Percentiles rank a stretch among this genome's conserved stretches.
Evolutionary conservation across 768 basidiomycete species (phyloP).

Genomic region (Tylopilus subfusipes): DNA sequence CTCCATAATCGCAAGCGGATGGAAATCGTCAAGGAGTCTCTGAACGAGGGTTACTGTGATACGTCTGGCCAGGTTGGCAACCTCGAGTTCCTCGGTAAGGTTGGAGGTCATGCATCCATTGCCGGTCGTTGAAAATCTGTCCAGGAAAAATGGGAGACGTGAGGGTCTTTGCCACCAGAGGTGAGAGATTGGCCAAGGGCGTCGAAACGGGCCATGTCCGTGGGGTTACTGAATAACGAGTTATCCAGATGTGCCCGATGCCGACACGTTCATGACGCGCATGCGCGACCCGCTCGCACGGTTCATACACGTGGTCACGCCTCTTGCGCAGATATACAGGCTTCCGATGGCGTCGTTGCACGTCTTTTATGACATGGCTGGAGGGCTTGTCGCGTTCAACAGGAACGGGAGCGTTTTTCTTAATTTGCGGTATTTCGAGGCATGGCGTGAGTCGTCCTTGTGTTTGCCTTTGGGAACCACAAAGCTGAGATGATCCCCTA

Average conservation of each 20-base stretch:
- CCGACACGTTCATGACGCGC: neutral
- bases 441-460: conserved; percentile 67
- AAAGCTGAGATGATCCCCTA: neutral
- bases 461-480: neutral
- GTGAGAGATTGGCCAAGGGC: neutral
- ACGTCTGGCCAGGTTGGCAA: neutral
- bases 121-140: neutral
- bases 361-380: neutral
- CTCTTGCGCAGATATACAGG: neutral
- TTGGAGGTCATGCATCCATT: neutral
- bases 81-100: neutral
- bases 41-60: neutral
- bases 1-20: neutral
- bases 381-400: conserved; percentile 83
- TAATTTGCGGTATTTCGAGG: conserved; percentile 80
- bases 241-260: neutral
- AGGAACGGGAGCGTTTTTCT: conserved; percentile 83
- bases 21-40: neutral
- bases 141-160: neutral
- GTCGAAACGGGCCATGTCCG: neutral
- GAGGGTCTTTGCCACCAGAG: neutral
- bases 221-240: neutral
- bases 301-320: neutral
- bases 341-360: neutral
- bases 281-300: neutral